Evolutionary conservation across 1,139 yeast species (phyloP).

Genomic region (Magnusiomyces tetraspermus): DNA sequence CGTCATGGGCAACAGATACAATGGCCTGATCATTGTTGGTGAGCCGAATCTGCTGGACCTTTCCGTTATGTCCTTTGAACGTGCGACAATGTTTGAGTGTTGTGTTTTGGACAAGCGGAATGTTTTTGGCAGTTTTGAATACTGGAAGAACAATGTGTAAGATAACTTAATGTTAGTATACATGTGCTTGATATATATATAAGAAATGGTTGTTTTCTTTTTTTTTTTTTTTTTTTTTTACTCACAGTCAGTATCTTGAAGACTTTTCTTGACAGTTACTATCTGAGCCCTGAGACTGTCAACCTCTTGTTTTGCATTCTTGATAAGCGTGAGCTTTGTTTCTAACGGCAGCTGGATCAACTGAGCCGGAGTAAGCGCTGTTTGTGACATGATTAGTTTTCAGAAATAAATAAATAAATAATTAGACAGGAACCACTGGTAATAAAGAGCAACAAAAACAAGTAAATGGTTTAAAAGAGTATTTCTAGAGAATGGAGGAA

Average conservation of each 20-base stretch:
- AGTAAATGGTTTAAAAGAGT: no score
- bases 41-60: constrained; percentile 65
- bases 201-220: not conserved
- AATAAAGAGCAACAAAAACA: no score
- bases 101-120: constrained; percentile 2
- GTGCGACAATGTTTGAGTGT: constrained; percentile 17
- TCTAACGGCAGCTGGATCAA: constrained; percentile 2
- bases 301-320: not conserved
- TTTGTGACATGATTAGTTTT: not conserved
- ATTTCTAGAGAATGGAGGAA: no score
- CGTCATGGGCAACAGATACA: constrained; percentile 78
- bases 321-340: constrained; percentile 4
- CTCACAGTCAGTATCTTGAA: not conserved
- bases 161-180: no score
- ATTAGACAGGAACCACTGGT: no score
- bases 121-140: constrained; percentile 11
- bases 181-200: no score
- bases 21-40: constrained; percentile 49
- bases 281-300: not conserved
- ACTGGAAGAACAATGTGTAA: not conserved
- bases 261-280: not conserved
- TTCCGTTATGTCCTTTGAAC: constrained; percentile 66
- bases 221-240: no score
- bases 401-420: no score
- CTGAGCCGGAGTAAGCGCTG: not conserved